Conservation (phyloP, 2,329 filamentous ascomycete genomes). For the Alternaria metachromatica region DNA sequence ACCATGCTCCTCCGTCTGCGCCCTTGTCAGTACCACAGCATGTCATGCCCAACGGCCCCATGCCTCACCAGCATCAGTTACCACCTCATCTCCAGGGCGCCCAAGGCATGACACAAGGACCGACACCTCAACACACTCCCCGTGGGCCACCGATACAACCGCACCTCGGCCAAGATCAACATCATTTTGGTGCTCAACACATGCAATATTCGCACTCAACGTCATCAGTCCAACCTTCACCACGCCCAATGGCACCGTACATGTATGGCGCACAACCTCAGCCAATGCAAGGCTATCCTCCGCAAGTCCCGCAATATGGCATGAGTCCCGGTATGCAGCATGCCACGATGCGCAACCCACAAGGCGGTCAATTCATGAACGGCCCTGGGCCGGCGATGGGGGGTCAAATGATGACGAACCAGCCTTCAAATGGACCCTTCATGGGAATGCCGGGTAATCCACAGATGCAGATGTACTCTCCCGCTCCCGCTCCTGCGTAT, state of each 20-base stretch:
- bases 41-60: constrained; percentile 66
- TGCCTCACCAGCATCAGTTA: constrained; percentile 83
- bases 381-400: constrained; percentile 75
- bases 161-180: constrained; percentile 72
- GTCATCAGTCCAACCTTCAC: constrained; percentile 81
- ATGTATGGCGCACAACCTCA: constrained; percentile 73
- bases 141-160: constrained; percentile 79
- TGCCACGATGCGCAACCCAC: constrained; percentile 74
- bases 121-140: constrained; percentile 76
- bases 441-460: constrained; percentile 72
- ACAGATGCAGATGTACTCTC: constrained; percentile 84
- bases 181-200: constrained; percentile 80
- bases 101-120: constrained; percentile 70
- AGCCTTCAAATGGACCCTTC: constrained; percentile 70
- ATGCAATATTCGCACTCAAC: constrained; percentile 86
- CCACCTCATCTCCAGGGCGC: constrained; percentile 80
- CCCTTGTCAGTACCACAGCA: constrained; percentile 71
- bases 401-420: constrained; percentile 79
- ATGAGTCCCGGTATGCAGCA: constrained; percentile 74
- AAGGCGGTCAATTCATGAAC: constrained; percentile 75
- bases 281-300: constrained; percentile 53
- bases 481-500: constrained; percentile 70
- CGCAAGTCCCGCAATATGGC: constrained; percentile 73
- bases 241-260: constrained; percentile 73
- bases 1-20: constrained; percentile 63